Percentiles rank a stretch among this genome's conserved stretches.
These are phyloP conservation scores for Danielia oregonensis DNA, from an alignment of 805 yeast genomes.

Conservation along the genomic window DNA sequence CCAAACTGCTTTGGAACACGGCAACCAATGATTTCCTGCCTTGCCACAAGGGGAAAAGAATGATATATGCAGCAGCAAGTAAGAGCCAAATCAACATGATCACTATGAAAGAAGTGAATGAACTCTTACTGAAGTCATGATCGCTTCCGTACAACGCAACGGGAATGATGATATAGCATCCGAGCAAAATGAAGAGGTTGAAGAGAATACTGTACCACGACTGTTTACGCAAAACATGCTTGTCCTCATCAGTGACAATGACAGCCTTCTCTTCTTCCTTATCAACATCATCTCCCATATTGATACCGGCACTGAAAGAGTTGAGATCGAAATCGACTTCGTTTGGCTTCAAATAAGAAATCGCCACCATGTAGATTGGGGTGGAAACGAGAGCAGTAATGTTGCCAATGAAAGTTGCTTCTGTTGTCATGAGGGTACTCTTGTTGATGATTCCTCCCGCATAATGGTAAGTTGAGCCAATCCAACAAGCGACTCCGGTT, in stretches of 20 bases:
- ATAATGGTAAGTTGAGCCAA: conserved; percentile 5
- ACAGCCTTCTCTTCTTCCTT: conserved; percentile 25
- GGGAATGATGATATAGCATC: conserved; percentile 24
- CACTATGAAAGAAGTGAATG: conserved; percentile 34
- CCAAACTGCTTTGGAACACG: too few species aligned
- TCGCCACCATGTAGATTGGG: conserved; percentile 23
- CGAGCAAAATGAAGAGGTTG: conserved; percentile 21
- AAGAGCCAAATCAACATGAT: conserved; percentile 37
- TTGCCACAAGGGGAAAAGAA: conserved; percentile 34
- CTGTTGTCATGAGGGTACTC: conserved; percentile 3
- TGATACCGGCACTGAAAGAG: conserved; percentile 11
- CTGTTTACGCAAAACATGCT: conserved; percentile 18
- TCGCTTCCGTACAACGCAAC: conserved; percentile 29
- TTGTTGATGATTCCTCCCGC: conserved; percentile 4
- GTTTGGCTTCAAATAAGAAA: conserved; percentile 15
- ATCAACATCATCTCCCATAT: conserved; percentile 32
- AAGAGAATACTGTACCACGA: conserved; percentile 19
- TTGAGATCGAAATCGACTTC: conserved; percentile 21
- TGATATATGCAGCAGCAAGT: conserved; percentile 31
- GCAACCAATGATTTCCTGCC: conserved; percentile 25
- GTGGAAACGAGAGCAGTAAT: conserved; percentile 5
- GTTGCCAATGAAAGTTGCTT: conserved; percentile 7
- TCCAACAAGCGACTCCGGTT: conserved; percentile 23
- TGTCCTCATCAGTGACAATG: conserved; percentile 10
- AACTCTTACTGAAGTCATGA: conserved; percentile 29